Base-by-base conservation (phyloP, 2,329 filamentous ascomycete genomes). In the Aureobasidium sp. region DNA sequence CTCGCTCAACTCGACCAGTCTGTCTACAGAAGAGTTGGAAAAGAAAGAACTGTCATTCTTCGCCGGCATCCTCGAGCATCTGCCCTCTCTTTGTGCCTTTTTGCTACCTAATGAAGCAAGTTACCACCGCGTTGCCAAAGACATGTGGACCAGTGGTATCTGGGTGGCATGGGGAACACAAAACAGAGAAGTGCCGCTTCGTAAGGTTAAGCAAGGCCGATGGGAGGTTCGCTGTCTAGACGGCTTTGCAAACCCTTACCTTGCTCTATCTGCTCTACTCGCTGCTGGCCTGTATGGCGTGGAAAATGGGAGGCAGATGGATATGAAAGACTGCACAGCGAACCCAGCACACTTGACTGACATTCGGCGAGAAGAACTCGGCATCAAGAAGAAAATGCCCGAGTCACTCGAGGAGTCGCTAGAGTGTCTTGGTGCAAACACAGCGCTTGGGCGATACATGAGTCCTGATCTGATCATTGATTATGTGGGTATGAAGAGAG, bases 141-240 rank as follows among this genome's bases (percentile, higher is more conserved):
- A 89, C n/a, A 78, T 77, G 63, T 94, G 89, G 90, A 83, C 88
- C 0, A 89, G 89, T n/a, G 89, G 89, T 0, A 83, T 85, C 8
- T 92, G 87, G 86, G 82, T 92, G 0, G 77, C 87, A 0, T 95
- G 89, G 90, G 90, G 90, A 14, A 88, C 85, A 5, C 86, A 94
- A 74, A 94, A 94, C 72, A 84, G 88, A 20, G 89, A 93, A 76
- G 80, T 84, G 5, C 87, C 90, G 0, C 77, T 95, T 11, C 82
- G 90, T 14, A 86, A 87, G 70, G 82, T 91, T 5, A 76, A 77
- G 3, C 76, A 73, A 2, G 85, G 84, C 22, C 87, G 90, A 69
- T 95, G 89, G 87, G 90, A 95, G 74, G 68, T 95, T 25, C 87
- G 90, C 69, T 84, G 82, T 61, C 70, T 93, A n/a, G 90, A 95